phyloP scores from a whole-genome alignment of 129 eudicot species.

The Flaveria ramosissima region DNA sequence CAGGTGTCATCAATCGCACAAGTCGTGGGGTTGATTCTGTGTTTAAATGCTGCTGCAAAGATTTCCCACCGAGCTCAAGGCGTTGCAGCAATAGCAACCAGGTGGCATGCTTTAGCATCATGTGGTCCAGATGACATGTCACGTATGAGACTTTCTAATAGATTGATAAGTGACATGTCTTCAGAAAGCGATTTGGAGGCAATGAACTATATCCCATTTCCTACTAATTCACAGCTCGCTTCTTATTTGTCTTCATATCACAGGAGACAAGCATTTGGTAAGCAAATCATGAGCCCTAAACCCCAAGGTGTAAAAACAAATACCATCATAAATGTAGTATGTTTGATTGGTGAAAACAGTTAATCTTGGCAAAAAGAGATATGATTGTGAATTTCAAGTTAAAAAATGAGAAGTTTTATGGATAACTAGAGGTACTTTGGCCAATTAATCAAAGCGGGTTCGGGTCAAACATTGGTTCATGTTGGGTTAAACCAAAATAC shows the following conservation, averaged over 20 bases:
- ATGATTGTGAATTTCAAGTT: background rate
- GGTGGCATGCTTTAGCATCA: constrained; percentile 80
- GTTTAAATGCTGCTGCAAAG: constrained; percentile 90
- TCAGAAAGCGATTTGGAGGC: constrained; percentile 87
- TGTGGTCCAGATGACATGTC: constrained; percentile 54
- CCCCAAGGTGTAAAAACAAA: background rate
- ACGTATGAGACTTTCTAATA: constrained; percentile 43
- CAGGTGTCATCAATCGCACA: constrained; percentile 77
- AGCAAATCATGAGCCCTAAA: constrained; percentile 23
- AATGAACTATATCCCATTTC: constrained; percentile 50
- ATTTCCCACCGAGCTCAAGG: constrained; percentile 86
- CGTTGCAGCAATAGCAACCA: constrained; percentile 64
- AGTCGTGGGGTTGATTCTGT: constrained; percentile 68
- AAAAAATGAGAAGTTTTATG: background rate
- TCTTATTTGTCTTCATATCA: constrained; percentile 71
- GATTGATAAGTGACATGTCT: constrained; percentile 21
- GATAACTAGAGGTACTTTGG: background rate
- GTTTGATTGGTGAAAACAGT: background rate
- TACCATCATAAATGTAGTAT: background rate
- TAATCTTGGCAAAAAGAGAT: background rate
- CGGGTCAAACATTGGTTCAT: background rate
- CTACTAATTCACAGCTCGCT: constrained; percentile 49
- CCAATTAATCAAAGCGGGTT: background rate
- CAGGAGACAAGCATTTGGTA: constrained; percentile 79
- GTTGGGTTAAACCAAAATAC: background rate